Percentiles rank a stretch among this genome's conserved stretches.
Evolutionary conservation across 2,329 filamentous ascomycete species (phyloP).

Genomic region (Xylariales sp.): DNA sequence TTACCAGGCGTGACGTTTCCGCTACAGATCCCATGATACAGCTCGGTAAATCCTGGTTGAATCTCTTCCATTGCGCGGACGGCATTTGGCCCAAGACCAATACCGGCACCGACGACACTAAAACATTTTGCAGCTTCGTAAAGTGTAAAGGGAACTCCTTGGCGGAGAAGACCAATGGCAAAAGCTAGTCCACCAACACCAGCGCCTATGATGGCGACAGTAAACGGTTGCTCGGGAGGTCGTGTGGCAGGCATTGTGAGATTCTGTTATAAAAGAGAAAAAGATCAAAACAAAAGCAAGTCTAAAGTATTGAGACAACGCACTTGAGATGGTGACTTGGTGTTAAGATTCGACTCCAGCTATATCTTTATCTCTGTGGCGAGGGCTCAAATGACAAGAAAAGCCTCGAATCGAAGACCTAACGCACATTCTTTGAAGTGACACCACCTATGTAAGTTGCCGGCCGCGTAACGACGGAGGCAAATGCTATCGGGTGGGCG

Average conservation of each 20-base stretch:
- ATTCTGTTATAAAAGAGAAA: no score
- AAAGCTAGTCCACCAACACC: slow-evolving; percentile 24
- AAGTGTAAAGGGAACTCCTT: slow-evolving; percentile 20
- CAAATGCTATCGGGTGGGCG: slow-evolving; percentile 2
- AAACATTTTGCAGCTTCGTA: slow-evolving; percentile 21
- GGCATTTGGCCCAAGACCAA: slow-evolving; percentile 35
- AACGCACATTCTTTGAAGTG: no score
- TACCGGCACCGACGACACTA: slow-evolving; percentile 23
- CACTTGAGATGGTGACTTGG: no score
- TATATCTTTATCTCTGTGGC: no score
- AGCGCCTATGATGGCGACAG: slow-evolving; percentile 23
- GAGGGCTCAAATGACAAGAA: no score
- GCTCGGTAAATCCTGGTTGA: slow-evolving; percentile 29
- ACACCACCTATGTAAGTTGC: no score
- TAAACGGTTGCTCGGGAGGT: slow-evolving; percentile 7
- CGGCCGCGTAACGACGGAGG: not conserved
- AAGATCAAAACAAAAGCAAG: no score
- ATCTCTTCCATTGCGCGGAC: slow-evolving; percentile 36
- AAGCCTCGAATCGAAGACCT: no score
- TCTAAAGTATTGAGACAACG: no score
- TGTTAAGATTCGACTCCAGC: not conserved
- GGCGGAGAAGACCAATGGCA: slow-evolving; percentile 23
- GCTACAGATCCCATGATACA: slow-evolving; percentile 33
- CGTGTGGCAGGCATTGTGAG: not conserved
- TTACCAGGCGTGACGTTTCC: slow-evolving; percentile 31